Evolutionary conservation across 2,329 filamentous ascomycete genomes (phyloP).

Genomic region (Conoideocrella luteorostrata): DNA sequence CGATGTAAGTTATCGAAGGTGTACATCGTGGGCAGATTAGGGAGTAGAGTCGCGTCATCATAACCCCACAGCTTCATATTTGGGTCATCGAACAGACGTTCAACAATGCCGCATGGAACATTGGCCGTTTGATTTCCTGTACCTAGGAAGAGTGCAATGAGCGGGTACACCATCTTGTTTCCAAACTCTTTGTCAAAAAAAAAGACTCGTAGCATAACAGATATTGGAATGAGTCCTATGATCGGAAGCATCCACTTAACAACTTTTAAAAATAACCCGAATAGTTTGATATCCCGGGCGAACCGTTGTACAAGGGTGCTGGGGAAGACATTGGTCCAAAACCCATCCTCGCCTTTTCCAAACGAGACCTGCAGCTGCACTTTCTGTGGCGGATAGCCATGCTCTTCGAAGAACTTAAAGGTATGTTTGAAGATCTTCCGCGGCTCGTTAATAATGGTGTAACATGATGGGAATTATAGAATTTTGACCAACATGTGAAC

Average conservation of each 20-base stretch:
- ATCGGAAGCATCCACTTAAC: slow-evolving; percentile 55
- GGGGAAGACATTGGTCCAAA: slow-evolving; percentile 62
- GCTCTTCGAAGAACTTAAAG: slow-evolving; percentile 55
- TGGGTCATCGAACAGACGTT: slow-evolving; percentile 51
- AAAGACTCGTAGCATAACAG: slow-evolving; percentile 59
- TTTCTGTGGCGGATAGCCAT: slow-evolving; percentile 49
- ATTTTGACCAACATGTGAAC: slow-evolving; percentile 27
- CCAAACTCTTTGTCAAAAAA: slow-evolving; percentile 64
- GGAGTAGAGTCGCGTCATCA: slow-evolving; percentile 45
- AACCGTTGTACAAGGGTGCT: slow-evolving; percentile 51
- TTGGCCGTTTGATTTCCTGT: slow-evolving; percentile 70
- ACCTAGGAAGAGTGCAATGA: slow-evolving; percentile 67
- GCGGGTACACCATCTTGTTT: slow-evolving; percentile 63
- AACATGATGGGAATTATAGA: neutral
- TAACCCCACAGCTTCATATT: slow-evolving; percentile 57
- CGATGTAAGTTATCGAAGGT: slow-evolving; percentile 56
- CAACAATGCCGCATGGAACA: slow-evolving; percentile 62
- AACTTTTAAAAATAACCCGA: slow-evolving; percentile 49
- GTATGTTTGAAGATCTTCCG: slow-evolving; percentile 60
- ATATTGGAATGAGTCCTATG: slow-evolving; percentile 56
- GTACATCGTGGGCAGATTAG: slow-evolving; percentile 58
- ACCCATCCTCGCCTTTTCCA: slow-evolving; percentile 49
- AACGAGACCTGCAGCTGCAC: slow-evolving; percentile 58
- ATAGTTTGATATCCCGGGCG: slow-evolving; percentile 49
- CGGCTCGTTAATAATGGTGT: neutral